These are phyloP conservation scores for Flueggea neowawraea DNA, from an alignment of 441 rosid species.

Conservation along the genomic window DNA sequence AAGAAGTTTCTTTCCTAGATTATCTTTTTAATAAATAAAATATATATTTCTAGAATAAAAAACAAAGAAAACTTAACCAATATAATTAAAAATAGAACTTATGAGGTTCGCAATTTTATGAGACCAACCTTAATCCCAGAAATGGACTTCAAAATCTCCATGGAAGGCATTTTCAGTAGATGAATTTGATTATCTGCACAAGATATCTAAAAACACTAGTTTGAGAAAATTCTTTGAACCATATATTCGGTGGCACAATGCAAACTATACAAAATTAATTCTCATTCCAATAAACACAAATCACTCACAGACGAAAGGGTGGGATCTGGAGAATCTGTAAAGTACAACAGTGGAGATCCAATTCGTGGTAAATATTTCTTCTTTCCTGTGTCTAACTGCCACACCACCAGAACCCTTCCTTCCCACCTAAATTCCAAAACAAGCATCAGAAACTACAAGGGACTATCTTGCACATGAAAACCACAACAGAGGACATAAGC, in stretches of 20 bases:
- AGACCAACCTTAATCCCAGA: slow-evolving; percentile 90
- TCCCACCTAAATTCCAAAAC: slow-evolving; percentile 64
- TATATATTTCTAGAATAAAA: neutral
- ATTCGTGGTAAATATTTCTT: slow-evolving; percentile 94
- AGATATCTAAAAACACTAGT: slow-evolving; percentile 56
- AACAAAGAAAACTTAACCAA: slow-evolving; percentile 1
- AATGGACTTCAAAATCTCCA: slow-evolving; percentile 83
- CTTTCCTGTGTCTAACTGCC: slow-evolving; percentile 98
- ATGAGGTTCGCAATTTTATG: slow-evolving; percentile 4
- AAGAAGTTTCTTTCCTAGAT: neutral
- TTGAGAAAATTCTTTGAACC: slow-evolving; percentile 11
- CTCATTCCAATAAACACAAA: slow-evolving; percentile 1
- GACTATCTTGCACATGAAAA: neutral
- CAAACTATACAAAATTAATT: neutral
- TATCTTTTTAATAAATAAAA: slow-evolving; percentile 11
- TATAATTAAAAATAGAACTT: slow-evolving; percentile 1
- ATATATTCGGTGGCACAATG: neutral
- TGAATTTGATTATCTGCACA: slow-evolving; percentile 99
- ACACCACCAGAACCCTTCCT: slow-evolving; percentile 98
- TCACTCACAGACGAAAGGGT: slow-evolving; percentile 82
- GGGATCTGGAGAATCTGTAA: slow-evolving; percentile 72
- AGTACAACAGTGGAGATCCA: slow-evolving; percentile 85
- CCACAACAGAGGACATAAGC: neutral
- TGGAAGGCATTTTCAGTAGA: slow-evolving; percentile 84
- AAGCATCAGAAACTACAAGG: neutral